These are phyloP conservation scores for Pecoramyces ruminantium DNA, from an alignment of 192 early-diverging fungal genomes.

Conservation along the genomic window DNA sequence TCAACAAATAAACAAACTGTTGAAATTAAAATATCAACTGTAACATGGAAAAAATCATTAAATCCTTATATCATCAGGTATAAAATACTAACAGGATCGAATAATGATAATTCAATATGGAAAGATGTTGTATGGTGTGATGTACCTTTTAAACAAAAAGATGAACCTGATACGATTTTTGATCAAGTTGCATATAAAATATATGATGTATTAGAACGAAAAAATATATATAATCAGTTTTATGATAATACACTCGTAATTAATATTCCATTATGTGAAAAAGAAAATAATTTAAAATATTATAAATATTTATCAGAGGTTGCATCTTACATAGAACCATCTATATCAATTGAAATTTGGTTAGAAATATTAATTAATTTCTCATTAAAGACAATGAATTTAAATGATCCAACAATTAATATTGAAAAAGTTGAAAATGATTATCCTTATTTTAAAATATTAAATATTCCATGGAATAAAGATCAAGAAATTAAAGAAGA, in stretches of 20 bases:
- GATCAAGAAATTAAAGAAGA: not conserved
- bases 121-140: not conserved
- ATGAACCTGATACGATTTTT: not conserved
- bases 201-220: not conserved
- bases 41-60: not conserved
- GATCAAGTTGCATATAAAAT: not conserved
- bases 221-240: not conserved
- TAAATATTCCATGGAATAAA: not conserved
- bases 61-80: not conserved
- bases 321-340: not conserved
- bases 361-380: not conserved
- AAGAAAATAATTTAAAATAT: not conserved
- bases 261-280: not conserved
- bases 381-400: not conserved
- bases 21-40: not conserved
- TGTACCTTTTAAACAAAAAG: not conserved
- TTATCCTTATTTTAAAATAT: not conserved
- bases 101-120: not conserved
- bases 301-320: not conserved
- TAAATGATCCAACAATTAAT: not conserved
- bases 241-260: not conserved
- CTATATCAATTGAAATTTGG: not conserved
- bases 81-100: not conserved
- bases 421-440: not conserved
- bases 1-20: not conserved